phyloP scores from a whole-genome alignment of 148 eudicot species.

The Rhododendron molle region DNA sequence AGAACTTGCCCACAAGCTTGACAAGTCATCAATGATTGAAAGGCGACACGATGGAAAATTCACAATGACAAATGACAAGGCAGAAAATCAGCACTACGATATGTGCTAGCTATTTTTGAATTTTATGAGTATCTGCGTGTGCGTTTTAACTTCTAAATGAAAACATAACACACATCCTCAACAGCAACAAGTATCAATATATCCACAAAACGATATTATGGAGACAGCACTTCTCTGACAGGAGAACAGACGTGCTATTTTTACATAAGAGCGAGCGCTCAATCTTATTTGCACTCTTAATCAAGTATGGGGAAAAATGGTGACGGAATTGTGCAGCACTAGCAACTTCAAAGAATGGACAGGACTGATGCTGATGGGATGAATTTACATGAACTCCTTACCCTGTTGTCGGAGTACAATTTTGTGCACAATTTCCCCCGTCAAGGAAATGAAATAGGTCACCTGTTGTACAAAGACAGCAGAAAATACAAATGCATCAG shows the following conservation, averaged over 20 bases:
- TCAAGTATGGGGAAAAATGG: neutral
- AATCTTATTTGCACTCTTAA: neutral
- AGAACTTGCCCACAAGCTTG: neutral
- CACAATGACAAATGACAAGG: neutral
- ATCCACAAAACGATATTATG: neutral
- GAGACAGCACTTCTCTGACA: neutral
- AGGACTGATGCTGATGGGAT: neutral
- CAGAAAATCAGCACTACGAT: neutral
- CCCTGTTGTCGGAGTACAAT: conserved; percentile 35
- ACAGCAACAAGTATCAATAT: neutral
- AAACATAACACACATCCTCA: neutral
- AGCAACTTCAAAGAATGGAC: neutral
- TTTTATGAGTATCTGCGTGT: neutral
- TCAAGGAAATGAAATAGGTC: conserved; percentile 36
- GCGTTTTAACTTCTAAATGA: neutral
- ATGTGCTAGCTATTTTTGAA: neutral
- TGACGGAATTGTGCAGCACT: neutral
- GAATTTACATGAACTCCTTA: conserved; percentile 28
- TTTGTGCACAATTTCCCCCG: conserved; percentile 32
- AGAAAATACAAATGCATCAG: neutral
- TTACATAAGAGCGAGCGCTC: neutral
- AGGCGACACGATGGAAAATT: neutral
- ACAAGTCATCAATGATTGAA: too few relatives aligned
- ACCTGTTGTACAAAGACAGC: conserved; percentile 25
- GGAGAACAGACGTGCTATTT: neutral